Evolutionary conservation across 768 basidiomycete genomes (phyloP), one percentile per base, ranked within the genome.

Genomic region (Boletus sp.): DNA sequence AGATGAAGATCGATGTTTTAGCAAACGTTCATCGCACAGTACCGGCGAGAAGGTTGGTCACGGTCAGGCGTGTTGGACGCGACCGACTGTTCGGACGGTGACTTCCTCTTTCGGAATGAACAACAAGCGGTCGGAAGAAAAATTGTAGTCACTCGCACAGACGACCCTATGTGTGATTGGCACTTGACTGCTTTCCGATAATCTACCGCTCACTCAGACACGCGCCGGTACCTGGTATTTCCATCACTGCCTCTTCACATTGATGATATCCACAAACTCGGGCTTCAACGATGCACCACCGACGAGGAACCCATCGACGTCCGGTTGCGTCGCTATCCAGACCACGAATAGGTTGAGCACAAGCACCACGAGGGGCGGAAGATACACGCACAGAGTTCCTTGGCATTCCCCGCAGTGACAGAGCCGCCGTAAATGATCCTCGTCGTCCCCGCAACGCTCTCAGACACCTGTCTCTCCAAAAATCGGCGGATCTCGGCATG

Each of bases 281-380:
- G 95, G 94, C 77, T 98, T 99, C 74, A 99, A 82, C 15, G 95
- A 98, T 33, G 96, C 96, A 25, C 96, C 95, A 25, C 95, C 96
- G 37, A 98, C 96, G 60, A 98, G 85, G 88, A 98, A 98, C 9
- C 96, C 96, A 70, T 98, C 96, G 43, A 98, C 87, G 67, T 98
- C 96, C 11, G 76, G 76, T 64, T 89, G 86, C 8, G 70, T 71
- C 29, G 86, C 94, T 96, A 61, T 17, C 19, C 47, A 60, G 25
- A 25, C 2, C 4, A 25, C 41, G 34, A 2, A 17, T 2, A 13
- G 17, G 42, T 38, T 42, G 1, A 41, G 15, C 6, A 19, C n/a
- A 17, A 53, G 21, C 43, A 25, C 6, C 2, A 27, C 25, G 14
- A 11, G 10, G 29, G 13, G 1, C 13, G 5, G 7, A 10, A 1